Evolutionary conservation across 495 filamentous ascomycete species (phyloP).

Genomic region (Massariosphaeria phaeospora): DNA sequence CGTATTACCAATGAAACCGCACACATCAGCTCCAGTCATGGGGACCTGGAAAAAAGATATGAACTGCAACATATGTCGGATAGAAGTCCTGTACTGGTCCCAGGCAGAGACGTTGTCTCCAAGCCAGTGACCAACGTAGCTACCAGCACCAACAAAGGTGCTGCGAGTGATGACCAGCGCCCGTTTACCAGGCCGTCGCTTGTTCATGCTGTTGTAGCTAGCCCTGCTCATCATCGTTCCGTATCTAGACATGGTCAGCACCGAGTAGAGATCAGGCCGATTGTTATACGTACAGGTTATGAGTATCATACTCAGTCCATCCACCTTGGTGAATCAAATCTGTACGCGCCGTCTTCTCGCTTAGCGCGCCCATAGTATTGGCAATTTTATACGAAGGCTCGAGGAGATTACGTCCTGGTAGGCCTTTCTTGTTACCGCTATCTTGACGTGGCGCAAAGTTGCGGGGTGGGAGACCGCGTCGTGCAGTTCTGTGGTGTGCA

Average conservation of each 20-base stretch:
- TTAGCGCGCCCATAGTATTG: constrained; percentile 52
- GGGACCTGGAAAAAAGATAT: constrained; percentile 77
- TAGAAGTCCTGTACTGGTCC: constrained; percentile 65
- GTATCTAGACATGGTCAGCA: constrained; percentile 41
- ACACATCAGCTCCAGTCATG: constrained; percentile 81
- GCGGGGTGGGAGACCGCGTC: too few relatives aligned
- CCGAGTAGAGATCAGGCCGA: neutral
- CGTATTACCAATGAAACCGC: constrained; percentile 67
- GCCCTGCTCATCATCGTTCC: constrained; percentile 78
- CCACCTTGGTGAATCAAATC: constrained; percentile 70
- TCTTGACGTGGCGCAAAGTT: constrained; percentile 7
- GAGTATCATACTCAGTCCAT: constrained; percentile 69
- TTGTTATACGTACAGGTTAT: constrained; percentile 54
- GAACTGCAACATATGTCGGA: constrained; percentile 67
- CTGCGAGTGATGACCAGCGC: constrained; percentile 79
- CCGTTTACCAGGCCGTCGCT: constrained; percentile 59
- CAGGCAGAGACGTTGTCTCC: constrained; percentile 77
- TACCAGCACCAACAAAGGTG: constrained; percentile 77
- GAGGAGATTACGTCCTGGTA: constrained; percentile 61
- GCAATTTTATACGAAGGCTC: constrained; percentile 70
- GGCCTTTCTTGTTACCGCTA: constrained; percentile 43
- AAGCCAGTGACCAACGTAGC: constrained; percentile 79
- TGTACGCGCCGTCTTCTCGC: constrained; percentile 52
- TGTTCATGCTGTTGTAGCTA: constrained; percentile 62
- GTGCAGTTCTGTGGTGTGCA: too few relatives aligned